Evolutionary conservation across 176 grass and related monocot genomes (phyloP).

Genomic region (Chloris gayana): DNA sequence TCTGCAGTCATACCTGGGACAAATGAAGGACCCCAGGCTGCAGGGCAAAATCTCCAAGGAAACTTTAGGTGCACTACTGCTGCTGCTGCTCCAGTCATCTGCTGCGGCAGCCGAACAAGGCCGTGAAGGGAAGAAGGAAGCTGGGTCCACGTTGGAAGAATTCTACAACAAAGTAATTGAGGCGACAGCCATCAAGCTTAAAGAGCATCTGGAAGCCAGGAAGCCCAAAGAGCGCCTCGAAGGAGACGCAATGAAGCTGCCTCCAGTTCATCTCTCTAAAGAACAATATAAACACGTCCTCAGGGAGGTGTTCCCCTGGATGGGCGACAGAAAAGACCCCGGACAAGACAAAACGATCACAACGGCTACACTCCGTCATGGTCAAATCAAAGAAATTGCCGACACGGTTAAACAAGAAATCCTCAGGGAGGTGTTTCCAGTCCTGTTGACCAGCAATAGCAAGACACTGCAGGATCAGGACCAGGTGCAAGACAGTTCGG

Average conservation of each 20-base stretch:
- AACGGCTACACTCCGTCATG: background rate
- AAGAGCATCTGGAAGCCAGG: background rate
- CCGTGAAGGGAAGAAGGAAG: background rate
- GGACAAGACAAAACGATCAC: background rate
- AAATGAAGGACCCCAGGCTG: too few species aligned
- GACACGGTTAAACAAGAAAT: background rate
- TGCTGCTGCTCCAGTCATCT: too few species aligned
- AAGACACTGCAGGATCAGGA: background rate
- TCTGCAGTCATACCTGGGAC: background rate
- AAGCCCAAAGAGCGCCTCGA: background rate
- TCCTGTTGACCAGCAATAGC: background rate
- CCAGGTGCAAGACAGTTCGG: too few species aligned
- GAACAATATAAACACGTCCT: background rate
- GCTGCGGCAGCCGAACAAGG: too few species aligned
- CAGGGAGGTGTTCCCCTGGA: background rate
- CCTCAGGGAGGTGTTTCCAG: background rate
- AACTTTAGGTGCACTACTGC: too few species aligned
- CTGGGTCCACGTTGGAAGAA: background rate
- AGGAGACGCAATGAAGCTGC: too few species aligned
- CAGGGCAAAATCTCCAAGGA: too few species aligned
- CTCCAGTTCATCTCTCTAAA: too few species aligned
- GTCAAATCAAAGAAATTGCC: background rate
- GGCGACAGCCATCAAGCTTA: background rate
- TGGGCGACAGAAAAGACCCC: too few species aligned
- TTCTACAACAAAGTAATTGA: background rate